These are phyloP conservation scores for Debaryomyces nepalensis DNA, from an alignment of 1,139 yeast genomes.

Conservation along the genomic window DNA sequence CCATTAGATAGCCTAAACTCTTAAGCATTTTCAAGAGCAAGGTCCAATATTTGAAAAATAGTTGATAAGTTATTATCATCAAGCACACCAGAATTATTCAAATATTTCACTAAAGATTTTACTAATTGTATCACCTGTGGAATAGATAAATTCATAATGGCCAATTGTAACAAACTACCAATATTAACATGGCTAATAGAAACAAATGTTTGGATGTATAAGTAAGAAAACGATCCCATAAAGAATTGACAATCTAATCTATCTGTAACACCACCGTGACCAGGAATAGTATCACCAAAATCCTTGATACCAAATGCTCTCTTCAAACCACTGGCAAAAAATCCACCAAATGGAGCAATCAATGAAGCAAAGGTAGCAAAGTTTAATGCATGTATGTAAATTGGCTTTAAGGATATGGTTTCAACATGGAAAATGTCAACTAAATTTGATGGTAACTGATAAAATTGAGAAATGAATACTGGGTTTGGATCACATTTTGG, in stretches of 20 bases:
- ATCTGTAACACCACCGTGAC: conserved; percentile 98
- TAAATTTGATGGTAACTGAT: conserved; percentile 72
- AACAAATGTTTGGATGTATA: conserved; percentile 91
- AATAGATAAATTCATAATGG: conserved; percentile 70
- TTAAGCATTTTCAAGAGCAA: background rate
- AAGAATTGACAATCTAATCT: conserved; percentile 97
- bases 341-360: conserved; percentile 98
- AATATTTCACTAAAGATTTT: conserved; percentile 62
- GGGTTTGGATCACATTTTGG: conserved; percentile 83
- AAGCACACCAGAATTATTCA: conserved; percentile 59
- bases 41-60: conserved; percentile 35
- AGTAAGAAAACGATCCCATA: conserved; percentile 94
- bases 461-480: conserved; percentile 79
- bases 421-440: conserved; percentile 48
- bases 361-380: conserved; percentile 94
- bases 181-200: conserved; percentile 73
- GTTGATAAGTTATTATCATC: conserved; percentile 33
- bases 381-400: conserved; percentile 84
- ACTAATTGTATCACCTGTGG: conserved; percentile 70
- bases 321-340: conserved; percentile 95
- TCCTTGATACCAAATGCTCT: conserved; percentile 87
- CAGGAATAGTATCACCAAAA: conserved; percentile 51
- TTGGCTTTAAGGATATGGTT: conserved; percentile 74
- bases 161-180: conserved; percentile 74
- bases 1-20: background rate